These are phyloP conservation scores for Geranium brycei DNA, from an alignment of 345 rosid genomes.

Conservation along the genomic window DNA sequence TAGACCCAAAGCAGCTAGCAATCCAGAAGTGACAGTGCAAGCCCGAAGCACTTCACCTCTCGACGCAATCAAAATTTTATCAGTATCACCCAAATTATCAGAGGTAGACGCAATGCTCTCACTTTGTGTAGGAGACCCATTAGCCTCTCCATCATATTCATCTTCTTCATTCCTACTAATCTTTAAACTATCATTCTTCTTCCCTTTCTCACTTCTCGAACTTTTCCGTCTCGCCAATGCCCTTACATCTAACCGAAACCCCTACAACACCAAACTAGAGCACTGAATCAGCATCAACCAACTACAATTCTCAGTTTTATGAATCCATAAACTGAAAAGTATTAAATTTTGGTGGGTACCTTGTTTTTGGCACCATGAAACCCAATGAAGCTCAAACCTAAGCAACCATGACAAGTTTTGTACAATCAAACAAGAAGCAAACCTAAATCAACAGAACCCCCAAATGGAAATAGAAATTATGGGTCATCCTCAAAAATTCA, in stretches of 20 bases:
- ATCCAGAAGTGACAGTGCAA: slow-evolving; percentile 58
- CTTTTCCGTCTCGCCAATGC: not conserved
- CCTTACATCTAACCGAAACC: not conserved
- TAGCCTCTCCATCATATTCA: not conserved
- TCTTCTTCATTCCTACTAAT: not conserved
- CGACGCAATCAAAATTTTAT: slow-evolving; percentile 25
- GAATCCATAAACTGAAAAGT: not conserved
- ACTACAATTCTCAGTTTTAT: not conserved
- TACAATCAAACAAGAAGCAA: not conserved
- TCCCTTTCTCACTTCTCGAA: not conserved
- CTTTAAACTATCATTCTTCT: not conserved
- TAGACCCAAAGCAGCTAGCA: slow-evolving; percentile 51
- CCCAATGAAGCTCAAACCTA: not conserved
- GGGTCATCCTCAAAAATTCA: not conserved
- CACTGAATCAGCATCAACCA: not conserved
- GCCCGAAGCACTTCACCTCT: slow-evolving; percentile 70
- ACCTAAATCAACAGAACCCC: not conserved
- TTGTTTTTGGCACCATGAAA: not conserved
- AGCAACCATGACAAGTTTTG: not conserved
- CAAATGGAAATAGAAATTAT: not conserved
- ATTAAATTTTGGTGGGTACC: not conserved
- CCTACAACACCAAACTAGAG: not conserved
- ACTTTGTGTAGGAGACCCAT: not conserved
- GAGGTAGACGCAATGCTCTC: not conserved
- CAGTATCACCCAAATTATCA: not conserved